A percentile compares a stretch with the other conserved stretches of the same genome.
Evolutionary conservation across 305 asterid species (phyloP).

Genomic region (Plantago coronopus): DNA sequence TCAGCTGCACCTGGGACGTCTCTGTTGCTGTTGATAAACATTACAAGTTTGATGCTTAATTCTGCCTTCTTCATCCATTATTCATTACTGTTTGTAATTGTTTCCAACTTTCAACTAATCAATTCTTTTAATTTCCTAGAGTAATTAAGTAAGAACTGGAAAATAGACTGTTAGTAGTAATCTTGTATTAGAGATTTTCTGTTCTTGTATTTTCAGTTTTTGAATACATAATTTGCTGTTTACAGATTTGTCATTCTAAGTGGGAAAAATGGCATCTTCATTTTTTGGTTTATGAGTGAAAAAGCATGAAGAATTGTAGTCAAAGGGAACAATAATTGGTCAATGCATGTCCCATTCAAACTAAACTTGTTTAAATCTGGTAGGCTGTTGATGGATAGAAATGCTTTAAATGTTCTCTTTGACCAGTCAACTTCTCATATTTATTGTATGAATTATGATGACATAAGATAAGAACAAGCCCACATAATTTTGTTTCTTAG

Average conservation of each 20-base stretch:
- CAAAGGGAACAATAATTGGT: constrained; percentile 30
- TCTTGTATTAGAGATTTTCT: too few species aligned
- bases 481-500: too few species aligned
- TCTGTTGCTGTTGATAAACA: constrained; percentile 73
- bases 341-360: constrained; percentile 43
- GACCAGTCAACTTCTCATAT: constrained; percentile 49
- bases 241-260: too few species aligned
- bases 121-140: background rate
- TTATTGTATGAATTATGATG: background rate
- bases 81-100: too few species aligned
- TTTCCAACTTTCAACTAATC: background rate
- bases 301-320: constrained; percentile 27
- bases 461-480: background rate
- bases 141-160: background rate
- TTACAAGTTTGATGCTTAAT: constrained; percentile 61
- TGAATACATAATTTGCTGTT: too few species aligned
- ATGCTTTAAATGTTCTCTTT: constrained; percentile 41
- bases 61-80: background rate
- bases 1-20: constrained; percentile 93
- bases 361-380: constrained; percentile 16
- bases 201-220: too few species aligned
- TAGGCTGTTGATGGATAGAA: constrained; percentile 14
- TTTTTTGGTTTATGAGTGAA: background rate
- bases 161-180: too few species aligned
- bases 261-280: background rate